Evolutionary conservation across 2,329 filamentous ascomycete genomes (phyloP).

Genomic region (Coleophoma eucalyptorum): DNA sequence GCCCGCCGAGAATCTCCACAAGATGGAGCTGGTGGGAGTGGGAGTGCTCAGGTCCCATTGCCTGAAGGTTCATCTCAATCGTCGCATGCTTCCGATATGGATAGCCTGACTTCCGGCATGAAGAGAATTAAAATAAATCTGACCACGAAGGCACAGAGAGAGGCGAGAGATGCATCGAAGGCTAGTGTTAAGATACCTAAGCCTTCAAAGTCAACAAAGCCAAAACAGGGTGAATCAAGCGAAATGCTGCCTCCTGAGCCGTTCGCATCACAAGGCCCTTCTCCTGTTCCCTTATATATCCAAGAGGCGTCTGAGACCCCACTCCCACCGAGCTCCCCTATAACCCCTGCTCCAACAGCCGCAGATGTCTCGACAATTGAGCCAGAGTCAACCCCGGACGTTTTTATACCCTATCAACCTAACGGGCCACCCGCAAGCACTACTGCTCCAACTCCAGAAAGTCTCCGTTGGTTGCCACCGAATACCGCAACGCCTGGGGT

Average conservation of each 20-base stretch:
- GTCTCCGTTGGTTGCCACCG: constrained; percentile 49
- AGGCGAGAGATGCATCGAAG: constrained; percentile 25
- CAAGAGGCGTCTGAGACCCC: constrained; percentile 15
- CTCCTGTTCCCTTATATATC: constrained; percentile 9
- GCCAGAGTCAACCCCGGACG: constrained; percentile 24
- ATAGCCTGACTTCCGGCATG: constrained; percentile 53
- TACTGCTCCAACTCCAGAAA: constrained; percentile 30
- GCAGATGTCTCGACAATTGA: background rate
- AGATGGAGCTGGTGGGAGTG: constrained; percentile 4
- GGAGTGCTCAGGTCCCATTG: background rate
- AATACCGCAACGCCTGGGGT: constrained; percentile 28
- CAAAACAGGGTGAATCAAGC: background rate
- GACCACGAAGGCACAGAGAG: constrained; percentile 50
- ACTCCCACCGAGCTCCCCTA: constrained; percentile 21
- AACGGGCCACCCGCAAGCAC: constrained; percentile 43
- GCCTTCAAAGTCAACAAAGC: constrained; percentile 3
- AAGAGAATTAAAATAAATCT: constrained; percentile 62
- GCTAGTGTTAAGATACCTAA: constrained; percentile 1
- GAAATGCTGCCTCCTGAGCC: background rate
- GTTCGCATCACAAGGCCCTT: constrained; percentile 7
- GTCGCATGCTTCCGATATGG: constrained; percentile 34
- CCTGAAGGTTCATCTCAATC: constrained; percentile 4
- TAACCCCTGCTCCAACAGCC: background rate
- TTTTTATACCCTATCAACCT: constrained; percentile 53
- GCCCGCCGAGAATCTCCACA: constrained; percentile 22